Conservation (phyloP, 345 rosid species). For the Geranium rotundifolium region DNA sequence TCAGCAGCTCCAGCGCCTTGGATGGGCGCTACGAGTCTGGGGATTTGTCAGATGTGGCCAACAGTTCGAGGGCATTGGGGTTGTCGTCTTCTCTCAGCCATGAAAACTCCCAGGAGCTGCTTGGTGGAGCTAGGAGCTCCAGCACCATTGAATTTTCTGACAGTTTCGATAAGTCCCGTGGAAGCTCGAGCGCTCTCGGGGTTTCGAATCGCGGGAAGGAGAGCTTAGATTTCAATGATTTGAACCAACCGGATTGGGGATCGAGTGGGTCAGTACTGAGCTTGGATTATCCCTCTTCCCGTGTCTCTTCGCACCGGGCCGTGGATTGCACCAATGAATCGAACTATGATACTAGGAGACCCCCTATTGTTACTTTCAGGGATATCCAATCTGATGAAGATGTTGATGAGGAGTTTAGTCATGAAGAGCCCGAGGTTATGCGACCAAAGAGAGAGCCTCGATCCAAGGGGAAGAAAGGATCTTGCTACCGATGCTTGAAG, state of each 20-base stretch:
- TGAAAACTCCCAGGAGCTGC: conserved; percentile 22
- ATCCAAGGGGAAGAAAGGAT: conserved; percentile 75
- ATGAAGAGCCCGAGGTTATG: conserved; percentile 25
- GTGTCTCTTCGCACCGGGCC: conserved; percentile 45
- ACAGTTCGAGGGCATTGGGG: conserved; percentile 18
- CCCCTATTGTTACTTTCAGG: conserved; percentile 57
- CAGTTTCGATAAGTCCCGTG: conserved; percentile 54
- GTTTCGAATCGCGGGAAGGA: conserved; percentile 29
- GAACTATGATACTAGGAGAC: conserved; percentile 36
- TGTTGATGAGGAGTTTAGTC: conserved; percentile 29
- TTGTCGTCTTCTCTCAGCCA: conserved; percentile 24
- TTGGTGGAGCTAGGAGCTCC: conserved; percentile 23
- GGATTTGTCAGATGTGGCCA: conserved; percentile 29
- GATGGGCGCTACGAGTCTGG: conserved; percentile 35
- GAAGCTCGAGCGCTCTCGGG: conserved; percentile 33
- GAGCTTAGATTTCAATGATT: conserved; percentile 36
- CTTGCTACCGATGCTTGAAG: conserved; percentile 80
- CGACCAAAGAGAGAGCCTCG: conserved; percentile 43
- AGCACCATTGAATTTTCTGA: conserved; percentile 37
- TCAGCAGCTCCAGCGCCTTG: conserved; percentile 43
- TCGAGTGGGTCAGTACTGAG: conserved; percentile 78
- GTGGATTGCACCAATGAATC: conserved; percentile 41
- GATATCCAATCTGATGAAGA: conserved; percentile 59
- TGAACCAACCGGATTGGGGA: conserved; percentile 57
- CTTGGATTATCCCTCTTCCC: conserved; percentile 76